phyloP scores from a whole-genome alignment of 106 monocot species.

The Vanilla planifolia region DNA sequence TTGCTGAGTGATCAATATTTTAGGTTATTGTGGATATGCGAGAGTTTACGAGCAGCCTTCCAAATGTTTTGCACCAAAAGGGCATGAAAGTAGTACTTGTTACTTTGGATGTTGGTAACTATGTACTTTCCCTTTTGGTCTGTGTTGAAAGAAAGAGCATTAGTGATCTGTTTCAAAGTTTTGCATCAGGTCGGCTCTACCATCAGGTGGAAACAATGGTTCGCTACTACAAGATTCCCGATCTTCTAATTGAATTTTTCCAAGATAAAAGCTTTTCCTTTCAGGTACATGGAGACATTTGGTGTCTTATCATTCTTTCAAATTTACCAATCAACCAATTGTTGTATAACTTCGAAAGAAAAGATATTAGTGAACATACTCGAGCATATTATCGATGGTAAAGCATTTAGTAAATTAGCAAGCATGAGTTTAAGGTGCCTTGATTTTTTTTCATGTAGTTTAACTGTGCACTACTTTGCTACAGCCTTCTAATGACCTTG shows the following conservation, averaged over 20 bases:
- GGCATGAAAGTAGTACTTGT: conserved; percentile 80
- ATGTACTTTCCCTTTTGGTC: conserved; percentile 84
- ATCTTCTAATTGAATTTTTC: conserved; percentile 91
- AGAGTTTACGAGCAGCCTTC: conserved; percentile 96
- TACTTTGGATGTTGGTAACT: conserved; percentile 88
- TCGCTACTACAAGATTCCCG: conserved; percentile 87
- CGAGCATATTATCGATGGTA: no score
- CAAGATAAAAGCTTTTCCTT: conserved; percentile 97
- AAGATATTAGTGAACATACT: no score
- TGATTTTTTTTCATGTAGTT: no score
- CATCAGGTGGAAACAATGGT: conserved; percentile 90
- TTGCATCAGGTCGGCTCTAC: conserved; percentile 86
- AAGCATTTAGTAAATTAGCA: no score
- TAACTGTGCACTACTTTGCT: no score
- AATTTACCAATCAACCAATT: no score
- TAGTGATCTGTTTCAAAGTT: conserved; percentile 86
- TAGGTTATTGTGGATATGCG: conserved; percentile 97
- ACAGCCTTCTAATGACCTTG: no score
- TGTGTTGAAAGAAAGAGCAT: conserved; percentile 99
- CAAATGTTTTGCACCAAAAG: conserved; percentile 92
- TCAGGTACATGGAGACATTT: conserved; percentile 54
- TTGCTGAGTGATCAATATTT: no score
- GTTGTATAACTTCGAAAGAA: no score
- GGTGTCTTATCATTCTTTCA: not conserved
- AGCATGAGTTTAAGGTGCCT: no score